phyloP scores from a whole-genome alignment of 768 basidiomycete genomes.

The Panaeolus papilionaceus region DNA sequence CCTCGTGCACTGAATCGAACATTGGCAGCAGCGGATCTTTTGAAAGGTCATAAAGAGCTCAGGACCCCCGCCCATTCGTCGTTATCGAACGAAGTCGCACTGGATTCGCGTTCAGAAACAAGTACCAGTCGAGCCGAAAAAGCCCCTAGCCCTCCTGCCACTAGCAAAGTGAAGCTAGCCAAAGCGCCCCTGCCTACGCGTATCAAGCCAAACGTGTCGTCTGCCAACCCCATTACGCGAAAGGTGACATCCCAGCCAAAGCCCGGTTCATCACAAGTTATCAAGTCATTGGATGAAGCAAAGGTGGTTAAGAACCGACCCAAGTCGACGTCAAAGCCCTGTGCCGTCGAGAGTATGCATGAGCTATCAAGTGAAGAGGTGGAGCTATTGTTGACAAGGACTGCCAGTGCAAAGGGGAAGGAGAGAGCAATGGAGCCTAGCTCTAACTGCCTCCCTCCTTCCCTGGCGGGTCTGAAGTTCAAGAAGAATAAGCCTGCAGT shows the following conservation, averaged over 20 bases:
- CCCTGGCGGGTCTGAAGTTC: not conserved
- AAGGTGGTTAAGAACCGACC: conserved; percentile 1
- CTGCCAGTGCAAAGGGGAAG: not conserved
- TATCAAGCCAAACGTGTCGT: not conserved
- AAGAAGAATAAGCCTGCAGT: not conserved
- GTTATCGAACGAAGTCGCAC: not conserved
- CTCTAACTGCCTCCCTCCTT: not conserved
- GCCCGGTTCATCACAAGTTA: not conserved
- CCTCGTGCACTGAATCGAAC: not conserved
- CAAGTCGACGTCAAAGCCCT: not conserved
- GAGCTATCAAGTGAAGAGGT: not conserved
- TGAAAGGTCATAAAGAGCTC: not conserved
- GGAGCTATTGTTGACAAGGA: not conserved
- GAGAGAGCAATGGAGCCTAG: not conserved
- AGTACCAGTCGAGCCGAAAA: not conserved
- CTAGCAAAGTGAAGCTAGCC: not conserved
- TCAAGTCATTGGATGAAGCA: not conserved
- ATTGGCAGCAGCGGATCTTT: not conserved
- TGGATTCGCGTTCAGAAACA: not conserved
- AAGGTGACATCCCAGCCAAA: not conserved
- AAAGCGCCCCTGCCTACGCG: not conserved
- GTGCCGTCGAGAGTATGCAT: not conserved
- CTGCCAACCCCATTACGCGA: not conserved
- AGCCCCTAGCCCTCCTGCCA: not conserved
- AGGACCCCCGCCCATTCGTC: not conserved